phyloP scores from a whole-genome alignment of 2,329 filamentous ascomycete species.

The Sarocladium strictum region DNA sequence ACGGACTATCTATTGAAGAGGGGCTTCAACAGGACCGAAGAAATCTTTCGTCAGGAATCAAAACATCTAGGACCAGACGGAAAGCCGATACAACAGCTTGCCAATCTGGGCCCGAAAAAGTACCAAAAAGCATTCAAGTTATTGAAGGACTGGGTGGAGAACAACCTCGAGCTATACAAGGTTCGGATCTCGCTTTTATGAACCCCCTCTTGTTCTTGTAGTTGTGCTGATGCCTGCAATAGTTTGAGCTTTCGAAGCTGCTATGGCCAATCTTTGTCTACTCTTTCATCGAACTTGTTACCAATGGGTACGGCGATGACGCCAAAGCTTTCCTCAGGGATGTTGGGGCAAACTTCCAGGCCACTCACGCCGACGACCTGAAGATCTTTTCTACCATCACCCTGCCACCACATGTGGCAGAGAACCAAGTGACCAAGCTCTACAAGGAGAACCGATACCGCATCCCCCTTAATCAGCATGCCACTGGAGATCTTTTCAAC shows the following conservation, averaged over 20 bases:
- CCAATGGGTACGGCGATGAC: constrained; percentile 65
- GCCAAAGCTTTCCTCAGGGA: constrained; percentile 67
- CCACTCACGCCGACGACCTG: constrained; percentile 74
- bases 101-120: constrained; percentile 68
- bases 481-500: constrained; percentile 76
- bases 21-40: constrained; percentile 87
- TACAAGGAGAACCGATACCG: constrained; percentile 86
- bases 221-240: constrained; percentile 13
- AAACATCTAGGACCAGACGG: constrained; percentile 77
- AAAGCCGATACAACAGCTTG: constrained; percentile 62
- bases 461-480: constrained; percentile 79
- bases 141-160: constrained; percentile 79
- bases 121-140: constrained; percentile 71
- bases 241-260: constrained; percentile 82
- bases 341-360: constrained; percentile 64
- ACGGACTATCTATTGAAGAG: constrained; percentile 96
- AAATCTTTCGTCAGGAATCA: constrained; percentile 86
- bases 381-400: constrained; percentile 67
- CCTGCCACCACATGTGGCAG: constrained; percentile 69
- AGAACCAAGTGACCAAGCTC: constrained; percentile 71
- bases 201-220: constrained; percentile 10
- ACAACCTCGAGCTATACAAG: constrained; percentile 91
- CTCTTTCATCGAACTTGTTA: constrained; percentile 76
- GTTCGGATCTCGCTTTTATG: too few relatives aligned
- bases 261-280: constrained; percentile 95